Evolutionary conservation across 306 rosid species (phyloP).

Genomic region (Bauhinia variegata): DNA sequence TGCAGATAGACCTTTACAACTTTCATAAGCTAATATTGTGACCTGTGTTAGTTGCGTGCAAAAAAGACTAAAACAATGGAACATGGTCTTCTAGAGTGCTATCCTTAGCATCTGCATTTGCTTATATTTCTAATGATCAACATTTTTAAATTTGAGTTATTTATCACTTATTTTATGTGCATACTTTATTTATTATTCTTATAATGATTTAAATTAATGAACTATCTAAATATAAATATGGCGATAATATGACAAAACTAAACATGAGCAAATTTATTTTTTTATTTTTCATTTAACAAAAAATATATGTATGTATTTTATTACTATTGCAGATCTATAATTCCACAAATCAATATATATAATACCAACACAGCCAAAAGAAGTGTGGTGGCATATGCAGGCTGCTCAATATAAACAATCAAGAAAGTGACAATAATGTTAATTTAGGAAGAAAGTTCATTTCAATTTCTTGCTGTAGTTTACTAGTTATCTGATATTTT

Average conservation of each 20-base stretch:
- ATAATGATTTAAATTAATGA: too few relatives aligned
- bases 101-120: too few relatives aligned
- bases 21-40: not conserved
- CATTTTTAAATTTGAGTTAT: too few relatives aligned
- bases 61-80: not conserved
- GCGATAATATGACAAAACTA: too few relatives aligned
- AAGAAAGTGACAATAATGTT: constrained; percentile 25
- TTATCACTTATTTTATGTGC: too few relatives aligned
- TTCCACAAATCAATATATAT: not conserved
- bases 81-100: constrained; percentile 20
- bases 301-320: too few relatives aligned
- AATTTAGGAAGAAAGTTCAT: constrained; percentile 9
- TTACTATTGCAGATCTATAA: constrained; percentile 21
- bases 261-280: too few relatives aligned
- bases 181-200: too few relatives aligned
- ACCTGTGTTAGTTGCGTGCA: not conserved
- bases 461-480: constrained; percentile 17
- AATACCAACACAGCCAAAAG: constrained; percentile 16
- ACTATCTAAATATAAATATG: too few relatives aligned
- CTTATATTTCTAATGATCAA: too few relatives aligned
- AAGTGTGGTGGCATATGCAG: constrained; percentile 30
- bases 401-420: constrained; percentile 24
- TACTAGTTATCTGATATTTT: constrained; percentile 8
- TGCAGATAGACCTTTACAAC: not conserved
- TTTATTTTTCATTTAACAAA: too few relatives aligned